Base-by-base conservation (phyloP, 2,329 filamentous ascomycete genomes). In the Xylariales sp. region DNA sequence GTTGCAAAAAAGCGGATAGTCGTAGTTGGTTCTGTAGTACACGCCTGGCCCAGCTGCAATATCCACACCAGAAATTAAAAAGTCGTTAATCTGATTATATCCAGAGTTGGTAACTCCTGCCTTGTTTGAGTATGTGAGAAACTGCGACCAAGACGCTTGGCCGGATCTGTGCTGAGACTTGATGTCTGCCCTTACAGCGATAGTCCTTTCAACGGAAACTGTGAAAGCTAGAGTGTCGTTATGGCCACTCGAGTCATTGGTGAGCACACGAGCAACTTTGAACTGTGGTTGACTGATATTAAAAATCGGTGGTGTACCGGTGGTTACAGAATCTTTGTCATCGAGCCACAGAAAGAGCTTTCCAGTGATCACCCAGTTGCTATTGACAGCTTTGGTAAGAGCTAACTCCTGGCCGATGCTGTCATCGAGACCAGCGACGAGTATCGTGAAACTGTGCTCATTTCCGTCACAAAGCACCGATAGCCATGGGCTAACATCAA, bases 401-500 rank as follows among this genome's bases (percentile, higher is more conserved):
- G 51, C 57, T 2, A 66, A 70, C 15, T 53, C 57, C n/a, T 64
- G 66, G 16, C 62, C 56, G 5, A 64, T 65, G 37, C 69, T 48
- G 46, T 85, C 75, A 37, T 72, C 55, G n/a, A 83, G 58, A 0
- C 78, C 78, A 5, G 63, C 65, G 5, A 84, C 69, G 20, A 66
- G 63, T 29, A 84, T 75, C 38, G 78, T 70, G 51, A 83, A 83
- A 1, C 58, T 71, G 53, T 83, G 78, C 5, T 65, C 49, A 4
- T 61, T 49, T 3, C 71, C 72, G 46, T 82, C 73, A 38, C 68
- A 73, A 1, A 84, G 61, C 2, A 74, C 31, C 2, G 76, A 69
- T 5, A 84, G 60, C 58, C 75, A 84, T 1, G 79, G 75, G 3
- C 80, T 78, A 30, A 85, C 76, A 47, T 85, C 81, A 33, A 85